These are phyloP conservation scores for Penicillium salamii DNA, from an alignment of 495 filamentous ascomycete genomes.

Conservation along the genomic window DNA sequence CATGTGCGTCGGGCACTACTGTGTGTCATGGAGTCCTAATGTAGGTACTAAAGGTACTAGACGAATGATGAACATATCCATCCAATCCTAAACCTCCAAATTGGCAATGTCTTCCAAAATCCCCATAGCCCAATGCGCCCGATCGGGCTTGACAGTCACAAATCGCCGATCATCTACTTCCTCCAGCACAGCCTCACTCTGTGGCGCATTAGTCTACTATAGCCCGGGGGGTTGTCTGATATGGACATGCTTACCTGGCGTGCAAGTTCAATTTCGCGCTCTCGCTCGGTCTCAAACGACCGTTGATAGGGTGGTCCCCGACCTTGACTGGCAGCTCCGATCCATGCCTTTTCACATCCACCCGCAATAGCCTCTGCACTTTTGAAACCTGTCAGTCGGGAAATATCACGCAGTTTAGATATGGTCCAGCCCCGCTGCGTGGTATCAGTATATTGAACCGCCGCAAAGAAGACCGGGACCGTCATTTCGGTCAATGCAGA, in stretches of 20 bases:
- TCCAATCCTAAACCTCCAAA: slow-evolving; percentile 32
- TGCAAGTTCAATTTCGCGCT: slow-evolving; percentile 10
- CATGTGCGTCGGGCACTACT: not conserved
- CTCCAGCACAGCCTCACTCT: slow-evolving; percentile 22
- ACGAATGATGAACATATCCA: not conserved
- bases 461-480: slow-evolving; percentile 82
- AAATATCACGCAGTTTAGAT: slow-evolving; percentile 66
- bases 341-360: slow-evolving; percentile 84
- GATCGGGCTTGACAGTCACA: slow-evolving; percentile 41
- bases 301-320: slow-evolving; percentile 70
- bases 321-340: slow-evolving; percentile 64
- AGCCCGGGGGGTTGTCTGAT: not conserved
- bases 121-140: slow-evolving; percentile 58
- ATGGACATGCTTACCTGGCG: slow-evolving; percentile 14
- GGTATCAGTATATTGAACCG: slow-evolving; percentile 70
- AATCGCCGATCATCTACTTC: slow-evolving; percentile 50
- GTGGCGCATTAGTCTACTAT: slow-evolving; percentile 8
- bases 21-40: not conserved
- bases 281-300: slow-evolving; percentile 31
- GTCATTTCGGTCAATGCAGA: slow-evolving; percentile 76
- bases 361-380: slow-evolving; percentile 72
- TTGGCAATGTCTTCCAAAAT: slow-evolving; percentile 53
- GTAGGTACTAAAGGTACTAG: not conserved
- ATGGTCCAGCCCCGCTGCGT: slow-evolving; percentile 76
- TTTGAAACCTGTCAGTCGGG: slow-evolving; percentile 83